Evolutionary conservation across 306 rosid species (phyloP), one percentile per base, ranked within the genome.

Genomic region (Crataegus laevigata): DNA sequence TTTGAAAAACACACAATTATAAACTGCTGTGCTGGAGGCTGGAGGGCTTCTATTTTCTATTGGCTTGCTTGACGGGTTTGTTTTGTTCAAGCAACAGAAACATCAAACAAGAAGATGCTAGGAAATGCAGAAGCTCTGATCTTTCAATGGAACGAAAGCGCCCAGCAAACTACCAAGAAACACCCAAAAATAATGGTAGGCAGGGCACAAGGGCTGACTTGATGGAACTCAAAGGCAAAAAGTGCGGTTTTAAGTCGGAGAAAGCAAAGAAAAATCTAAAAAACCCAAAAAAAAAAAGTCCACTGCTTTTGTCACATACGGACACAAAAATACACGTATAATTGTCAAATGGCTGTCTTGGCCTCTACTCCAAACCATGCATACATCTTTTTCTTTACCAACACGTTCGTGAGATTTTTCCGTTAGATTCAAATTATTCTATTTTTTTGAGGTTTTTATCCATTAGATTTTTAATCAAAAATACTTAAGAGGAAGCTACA

Each of bases 61-160:
- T 65, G 69, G 47, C 69, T 65, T 65, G 69, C 69, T 65, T 65
- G 69, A 34, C 47, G 69, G 69, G 69, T 34, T 30, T 0, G 4
- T 4, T 21, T 34, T 32, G 24, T 65, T 11, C 11, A 32, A 17
- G 54, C 3, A 47, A 14, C 6, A 47, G 8, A 18, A 47, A 47
- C 40, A 36, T 36, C 40, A 36, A 36, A 36, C 42, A 17, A 29
- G 67, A 29, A 17, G 67, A 28, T 15, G 66, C 40, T 6, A 7
- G 66, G 66, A 62, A 62, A 62, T 62, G 67, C 32, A 62, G 34
- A 62, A 62, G 3, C 38, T 29, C 1, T 62, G 26, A 34, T 19
- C 17, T 65, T n/a, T 24, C 12, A 4, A 26, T 4, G 69, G 47
- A 34, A 10, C 3, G 47, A 65, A 34, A 24, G 21, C 11, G 36